Evolutionary conservation across 495 filamentous ascomycete species (phyloP).

Genomic region (Trichoderma asperelloides): DNA sequence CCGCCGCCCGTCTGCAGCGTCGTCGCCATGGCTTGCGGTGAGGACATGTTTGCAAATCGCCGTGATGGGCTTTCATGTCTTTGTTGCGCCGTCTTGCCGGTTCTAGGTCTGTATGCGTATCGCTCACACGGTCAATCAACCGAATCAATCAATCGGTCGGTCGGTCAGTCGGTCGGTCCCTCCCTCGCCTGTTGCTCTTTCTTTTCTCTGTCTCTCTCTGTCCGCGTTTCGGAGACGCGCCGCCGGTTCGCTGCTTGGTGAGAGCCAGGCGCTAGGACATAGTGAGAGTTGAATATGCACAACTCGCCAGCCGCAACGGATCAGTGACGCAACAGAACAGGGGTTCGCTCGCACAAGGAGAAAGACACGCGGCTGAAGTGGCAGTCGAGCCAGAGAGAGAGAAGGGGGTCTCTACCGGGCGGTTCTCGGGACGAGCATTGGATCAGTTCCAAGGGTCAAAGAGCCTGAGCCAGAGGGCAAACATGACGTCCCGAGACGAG

Average conservation of each 20-base stretch:
- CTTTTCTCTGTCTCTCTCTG: background rate
- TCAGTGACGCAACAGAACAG: background rate
- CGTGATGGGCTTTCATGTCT: background rate
- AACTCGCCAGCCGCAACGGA: background rate
- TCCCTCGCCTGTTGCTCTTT: background rate
- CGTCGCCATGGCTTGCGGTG: conserved; percentile 4
- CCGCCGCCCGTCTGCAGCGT: background rate
- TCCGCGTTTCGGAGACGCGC: background rate
- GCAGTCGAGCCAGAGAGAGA: background rate
- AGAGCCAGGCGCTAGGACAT: conserved; percentile 2
- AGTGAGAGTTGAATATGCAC: background rate
- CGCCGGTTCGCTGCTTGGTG: background rate
- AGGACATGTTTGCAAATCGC: background rate
- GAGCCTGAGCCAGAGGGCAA: background rate
- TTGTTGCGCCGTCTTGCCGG: background rate
- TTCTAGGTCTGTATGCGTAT: too few relatives aligned
- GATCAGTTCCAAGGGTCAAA: background rate
- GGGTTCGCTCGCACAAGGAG: background rate
- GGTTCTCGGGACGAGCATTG: background rate
- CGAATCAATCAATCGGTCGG: too few relatives aligned
- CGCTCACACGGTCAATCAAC: too few relatives aligned
- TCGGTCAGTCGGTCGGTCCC: background rate
- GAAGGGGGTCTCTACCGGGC: background rate
- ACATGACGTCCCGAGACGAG: conserved; percentile 1
- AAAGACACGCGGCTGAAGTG: background rate